A percentile compares a stretch with the other conserved stretches of the same genome.
Evolutionary conservation across 2,329 filamentous ascomycete genomes (phyloP).

Genomic region (Colletotrichum sojae): DNA sequence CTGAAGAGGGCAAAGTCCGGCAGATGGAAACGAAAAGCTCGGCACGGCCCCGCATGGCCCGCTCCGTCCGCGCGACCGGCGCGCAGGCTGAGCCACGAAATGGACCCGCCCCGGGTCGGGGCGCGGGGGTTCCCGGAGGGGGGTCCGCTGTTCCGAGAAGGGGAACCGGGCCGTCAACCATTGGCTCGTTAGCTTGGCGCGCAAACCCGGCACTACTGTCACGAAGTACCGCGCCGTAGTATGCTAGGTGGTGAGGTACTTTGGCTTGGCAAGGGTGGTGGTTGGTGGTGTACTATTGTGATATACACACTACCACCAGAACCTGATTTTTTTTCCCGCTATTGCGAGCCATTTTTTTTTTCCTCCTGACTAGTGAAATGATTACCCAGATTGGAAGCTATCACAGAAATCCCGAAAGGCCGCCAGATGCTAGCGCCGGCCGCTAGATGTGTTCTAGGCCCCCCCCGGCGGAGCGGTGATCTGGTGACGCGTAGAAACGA

Average conservation of each 20-base stretch:
- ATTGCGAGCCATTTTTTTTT: neutral
- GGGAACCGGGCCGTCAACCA: conserved; percentile 19
- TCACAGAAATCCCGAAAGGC: no score
- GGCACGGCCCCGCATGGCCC: neutral
- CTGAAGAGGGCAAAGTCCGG: neutral
- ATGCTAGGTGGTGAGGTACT: neutral
- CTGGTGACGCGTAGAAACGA: no score
- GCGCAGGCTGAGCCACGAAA: neutral
- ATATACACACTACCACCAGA: no score
- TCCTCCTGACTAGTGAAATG: conserved; percentile 18
- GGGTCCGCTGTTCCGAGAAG: conserved; percentile 26
- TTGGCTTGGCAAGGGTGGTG: no score
- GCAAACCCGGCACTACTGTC: neutral
- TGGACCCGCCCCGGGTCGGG: conserved; percentile 3
- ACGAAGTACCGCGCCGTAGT: no score
- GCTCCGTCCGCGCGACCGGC: neutral
- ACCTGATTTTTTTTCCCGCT: neutral
- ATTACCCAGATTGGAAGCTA: conserved; percentile 14
- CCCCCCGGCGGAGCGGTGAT: neutral
- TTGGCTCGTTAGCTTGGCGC: conserved; percentile 23
- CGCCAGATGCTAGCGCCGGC: conserved; percentile 2
- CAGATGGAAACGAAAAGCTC: neutral
- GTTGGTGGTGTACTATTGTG: no score
- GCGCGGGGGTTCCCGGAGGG: neutral
- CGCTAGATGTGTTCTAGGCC: neutral